phyloP scores from a whole-genome alignment of 2,329 filamentous ascomycete species.

The Harringtonia lauricola region DNA sequence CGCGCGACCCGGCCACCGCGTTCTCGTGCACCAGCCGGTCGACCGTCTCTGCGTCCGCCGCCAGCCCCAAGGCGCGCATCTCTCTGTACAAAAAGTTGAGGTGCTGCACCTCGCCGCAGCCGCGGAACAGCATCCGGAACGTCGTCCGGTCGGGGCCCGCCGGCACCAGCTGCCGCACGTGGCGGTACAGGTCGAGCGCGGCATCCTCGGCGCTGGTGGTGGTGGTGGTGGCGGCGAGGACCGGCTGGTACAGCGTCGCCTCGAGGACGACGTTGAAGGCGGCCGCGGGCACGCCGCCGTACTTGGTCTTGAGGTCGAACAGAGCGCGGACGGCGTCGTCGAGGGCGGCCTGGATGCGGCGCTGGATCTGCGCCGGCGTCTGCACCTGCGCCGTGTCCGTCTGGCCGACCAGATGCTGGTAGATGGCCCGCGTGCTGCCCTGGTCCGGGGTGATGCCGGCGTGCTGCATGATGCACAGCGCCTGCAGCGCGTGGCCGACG shows the following conservation, averaged over 20 bases:
- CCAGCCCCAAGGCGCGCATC: slow-evolving; percentile 24
- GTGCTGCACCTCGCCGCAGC: slow-evolving; percentile 16
- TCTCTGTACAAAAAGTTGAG: slow-evolving; percentile 24
- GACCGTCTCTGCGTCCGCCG: slow-evolving; percentile 17
- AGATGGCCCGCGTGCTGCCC: slow-evolving; percentile 54
- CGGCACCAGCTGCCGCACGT: slow-evolving; percentile 23
- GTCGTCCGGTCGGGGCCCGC: slow-evolving; percentile 23
- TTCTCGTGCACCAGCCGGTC: slow-evolving; percentile 22
- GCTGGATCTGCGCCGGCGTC: not conserved
- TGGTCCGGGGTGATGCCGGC: slow-evolving; percentile 46
- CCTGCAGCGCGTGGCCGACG: slow-evolving; percentile 53
- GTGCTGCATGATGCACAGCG: slow-evolving; percentile 63
- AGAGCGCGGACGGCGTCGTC: slow-evolving; percentile 43
- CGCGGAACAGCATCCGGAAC: slow-evolving; percentile 22
- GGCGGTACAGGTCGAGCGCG: slow-evolving; percentile 25
- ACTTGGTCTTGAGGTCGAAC: slow-evolving; percentile 30
- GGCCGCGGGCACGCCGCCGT: slow-evolving; percentile 22
- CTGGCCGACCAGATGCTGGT: slow-evolving; percentile 31
- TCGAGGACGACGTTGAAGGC: slow-evolving; percentile 31
- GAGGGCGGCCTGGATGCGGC: slow-evolving; percentile 14
- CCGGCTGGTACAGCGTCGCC: slow-evolving; percentile 13
- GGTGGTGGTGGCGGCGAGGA: not conserved
- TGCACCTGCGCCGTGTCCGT: not conserved
- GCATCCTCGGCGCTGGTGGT: not conserved
- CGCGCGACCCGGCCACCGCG: slow-evolving; percentile 21